Percentiles rank a stretch among this genome's conserved stretches.
phyloP scores from a whole-genome alignment of 2,329 filamentous ascomycete genomes.

The Emergomyces africanus region DNA sequence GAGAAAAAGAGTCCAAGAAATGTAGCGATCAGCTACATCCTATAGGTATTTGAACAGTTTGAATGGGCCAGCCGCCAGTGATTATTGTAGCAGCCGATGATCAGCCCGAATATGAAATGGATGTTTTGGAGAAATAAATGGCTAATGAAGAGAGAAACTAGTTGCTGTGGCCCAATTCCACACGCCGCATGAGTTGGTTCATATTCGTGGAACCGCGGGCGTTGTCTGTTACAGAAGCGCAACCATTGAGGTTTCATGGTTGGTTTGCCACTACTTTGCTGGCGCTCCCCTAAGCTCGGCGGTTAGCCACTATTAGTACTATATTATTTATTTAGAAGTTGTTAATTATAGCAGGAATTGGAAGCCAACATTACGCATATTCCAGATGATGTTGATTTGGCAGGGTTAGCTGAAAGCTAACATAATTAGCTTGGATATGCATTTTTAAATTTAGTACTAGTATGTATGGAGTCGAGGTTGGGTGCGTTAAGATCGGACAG shows the following conservation, averaged over 20 bases:
- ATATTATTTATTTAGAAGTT: too few species aligned
- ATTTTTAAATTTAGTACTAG: background rate
- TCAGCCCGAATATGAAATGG: background rate
- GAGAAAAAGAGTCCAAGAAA: background rate
- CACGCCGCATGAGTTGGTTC: background rate
- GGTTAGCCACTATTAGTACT: too few species aligned
- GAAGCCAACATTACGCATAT: background rate
- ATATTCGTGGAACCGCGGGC: background rate
- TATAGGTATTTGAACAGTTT: background rate
- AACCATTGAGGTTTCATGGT: constrained; percentile 3
- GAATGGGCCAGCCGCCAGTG: background rate
- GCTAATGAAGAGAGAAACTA: background rate
- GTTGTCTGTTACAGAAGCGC: constrained; percentile 1
- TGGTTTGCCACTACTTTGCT: background rate
- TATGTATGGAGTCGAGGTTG: background rate
- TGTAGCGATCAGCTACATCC: background rate
- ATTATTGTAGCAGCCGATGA: background rate
- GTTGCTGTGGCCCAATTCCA: background rate
- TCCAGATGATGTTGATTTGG: background rate
- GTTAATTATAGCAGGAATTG: background rate
- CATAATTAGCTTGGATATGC: background rate
- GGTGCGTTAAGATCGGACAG: background rate
- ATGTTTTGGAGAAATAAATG: background rate
- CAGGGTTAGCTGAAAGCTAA: background rate
- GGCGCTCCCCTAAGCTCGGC: background rate